Conservation (phyloP, 2,329 filamentous ascomycete species). For the Hypomyces perniciosus region DNA sequence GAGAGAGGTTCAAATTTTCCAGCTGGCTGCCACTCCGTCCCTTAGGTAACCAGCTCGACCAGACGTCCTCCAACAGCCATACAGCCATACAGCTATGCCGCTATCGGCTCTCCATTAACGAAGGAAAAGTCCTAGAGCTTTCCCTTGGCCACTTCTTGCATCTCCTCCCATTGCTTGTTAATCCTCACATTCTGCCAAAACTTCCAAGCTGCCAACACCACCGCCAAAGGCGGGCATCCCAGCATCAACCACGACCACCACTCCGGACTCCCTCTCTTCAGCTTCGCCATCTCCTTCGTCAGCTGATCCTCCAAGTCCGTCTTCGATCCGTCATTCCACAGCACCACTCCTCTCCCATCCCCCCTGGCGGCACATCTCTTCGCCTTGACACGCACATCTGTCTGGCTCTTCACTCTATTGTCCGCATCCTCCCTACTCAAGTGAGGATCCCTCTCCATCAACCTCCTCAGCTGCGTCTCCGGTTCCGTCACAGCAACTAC, state of each 20-base stretch:
- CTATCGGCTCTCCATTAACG: not conserved
- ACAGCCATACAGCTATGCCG: not conserved
- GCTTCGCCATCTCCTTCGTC: slow-evolving; percentile 54
- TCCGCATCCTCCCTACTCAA: slow-evolving; percentile 78
- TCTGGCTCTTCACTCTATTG: slow-evolving; percentile 81
- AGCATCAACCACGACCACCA: slow-evolving; percentile 79
- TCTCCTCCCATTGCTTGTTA: slow-evolving; percentile 62
- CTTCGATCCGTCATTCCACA: slow-evolving; percentile 82
- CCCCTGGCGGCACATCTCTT: slow-evolving; percentile 62
- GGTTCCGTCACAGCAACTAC: slow-evolving; percentile 83
- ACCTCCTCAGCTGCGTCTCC: slow-evolving; percentile 71
- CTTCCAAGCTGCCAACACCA: slow-evolving; percentile 61
- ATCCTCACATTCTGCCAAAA: slow-evolving; percentile 66
- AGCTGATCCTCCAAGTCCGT: slow-evolving; percentile 65
- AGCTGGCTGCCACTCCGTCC: not conserved
- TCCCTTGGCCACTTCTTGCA: slow-evolving; percentile 35
- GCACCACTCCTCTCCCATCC: slow-evolving; percentile 63
- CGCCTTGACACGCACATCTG: slow-evolving; percentile 79
- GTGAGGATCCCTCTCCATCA: slow-evolving; percentile 70
- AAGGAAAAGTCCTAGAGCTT: slow-evolving; percentile 23
- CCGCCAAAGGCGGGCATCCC: slow-evolving; percentile 68
- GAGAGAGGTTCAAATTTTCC: slow-evolving; percentile 2
- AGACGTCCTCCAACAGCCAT: slow-evolving; percentile 1
- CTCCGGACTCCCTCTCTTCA: slow-evolving; percentile 58
- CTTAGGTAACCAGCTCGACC: too few species aligned